phyloP scores from a whole-genome alignment of 306 rosid genomes.

The Glycyrrhiza uralensis region DNA sequence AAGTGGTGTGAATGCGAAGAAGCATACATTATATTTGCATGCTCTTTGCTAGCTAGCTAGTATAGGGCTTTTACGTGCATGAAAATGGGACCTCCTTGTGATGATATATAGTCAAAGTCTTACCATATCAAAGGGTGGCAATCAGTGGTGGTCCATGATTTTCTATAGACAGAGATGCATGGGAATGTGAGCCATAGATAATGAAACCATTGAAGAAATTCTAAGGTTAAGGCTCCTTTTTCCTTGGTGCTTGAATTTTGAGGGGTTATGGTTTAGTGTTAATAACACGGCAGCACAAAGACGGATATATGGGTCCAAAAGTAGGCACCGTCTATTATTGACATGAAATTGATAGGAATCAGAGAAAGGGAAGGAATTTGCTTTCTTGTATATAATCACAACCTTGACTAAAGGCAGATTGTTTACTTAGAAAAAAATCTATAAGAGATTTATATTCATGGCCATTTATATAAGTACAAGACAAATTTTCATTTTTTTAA shows the following conservation, averaged over 20 bases:
- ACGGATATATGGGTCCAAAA: slow-evolving; percentile 53
- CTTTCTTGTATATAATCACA: slow-evolving; percentile 28
- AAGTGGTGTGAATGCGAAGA: slow-evolving; percentile 34
- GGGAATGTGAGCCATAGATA: slow-evolving; percentile 15
- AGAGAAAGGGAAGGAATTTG: slow-evolving; percentile 27
- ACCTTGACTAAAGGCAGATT: background rate
- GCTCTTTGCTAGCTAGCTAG: background rate
- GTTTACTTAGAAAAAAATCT: background rate
- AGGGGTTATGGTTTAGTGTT: slow-evolving; percentile 51
- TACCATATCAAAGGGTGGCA: background rate
- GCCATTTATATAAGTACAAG: background rate
- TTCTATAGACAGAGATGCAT: slow-evolving; percentile 23
- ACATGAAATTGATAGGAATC: slow-evolving; percentile 39
- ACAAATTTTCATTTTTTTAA: background rate
- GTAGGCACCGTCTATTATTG: slow-evolving; percentile 91
- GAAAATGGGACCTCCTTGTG: slow-evolving; percentile 31
- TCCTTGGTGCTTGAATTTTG: slow-evolving; percentile 43
- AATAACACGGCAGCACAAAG: slow-evolving; percentile 59
- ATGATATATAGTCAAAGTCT: slow-evolving; percentile 14
- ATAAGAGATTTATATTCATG: background rate
- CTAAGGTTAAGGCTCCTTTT: slow-evolving; percentile 26
- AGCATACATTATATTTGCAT: background rate
- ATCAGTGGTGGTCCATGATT: slow-evolving; percentile 18
- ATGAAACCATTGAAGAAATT: slow-evolving; percentile 18
- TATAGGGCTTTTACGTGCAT: slow-evolving; percentile 36